Evolutionary conservation across 106 monocot genomes (phyloP).

Genomic region (Apostasia ramifera): DNA sequence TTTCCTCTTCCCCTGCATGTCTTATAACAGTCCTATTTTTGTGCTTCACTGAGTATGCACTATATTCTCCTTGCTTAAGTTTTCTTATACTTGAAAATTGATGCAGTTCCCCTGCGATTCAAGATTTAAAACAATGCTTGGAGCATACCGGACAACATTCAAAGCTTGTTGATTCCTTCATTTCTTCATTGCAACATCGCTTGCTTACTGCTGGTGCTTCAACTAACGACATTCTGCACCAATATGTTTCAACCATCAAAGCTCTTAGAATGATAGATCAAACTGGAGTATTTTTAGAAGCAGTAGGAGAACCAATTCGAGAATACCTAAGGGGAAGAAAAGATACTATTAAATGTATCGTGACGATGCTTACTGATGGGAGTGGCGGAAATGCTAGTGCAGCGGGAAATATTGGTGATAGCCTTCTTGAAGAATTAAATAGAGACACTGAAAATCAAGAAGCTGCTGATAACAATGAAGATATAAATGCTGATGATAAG

Average conservation of each 20-base stretch:
- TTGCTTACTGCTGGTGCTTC: conserved; percentile 97
- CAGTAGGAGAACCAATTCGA: conserved; percentile 93
- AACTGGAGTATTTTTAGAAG: conserved; percentile 91
- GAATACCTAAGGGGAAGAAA: conserved; percentile 94
- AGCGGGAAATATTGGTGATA: conserved; percentile 60
- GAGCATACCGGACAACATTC: conserved; percentile 96
- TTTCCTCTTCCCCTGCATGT: too few species aligned
- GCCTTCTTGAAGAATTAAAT: conserved; percentile 92
- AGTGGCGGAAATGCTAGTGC: conserved; percentile 59
- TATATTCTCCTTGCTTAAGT: conserved; percentile 1
- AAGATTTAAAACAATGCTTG: conserved; percentile 87
- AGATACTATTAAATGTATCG: conserved; percentile 98
- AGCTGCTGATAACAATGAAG: conserved; percentile 59
- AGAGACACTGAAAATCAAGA: conserved; percentile 86
- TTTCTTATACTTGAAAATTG: conserved; percentile 8
- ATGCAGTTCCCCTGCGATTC: conserved; percentile 87
- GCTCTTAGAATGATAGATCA: conserved; percentile 87
- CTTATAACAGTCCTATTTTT: background rate
- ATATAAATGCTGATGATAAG: conserved; percentile 61
- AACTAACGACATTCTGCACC: conserved; percentile 98
- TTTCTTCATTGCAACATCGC: conserved; percentile 78
- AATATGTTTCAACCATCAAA: conserved; percentile 99
- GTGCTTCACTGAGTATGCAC: background rate
- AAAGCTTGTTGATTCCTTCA: conserved; percentile 94
- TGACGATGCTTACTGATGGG: conserved; percentile 97